Evolutionary conservation across 345 rosid genomes (phyloP), one percentile per base, ranked within the genome.

Genomic region (Boechera stricta): DNA sequence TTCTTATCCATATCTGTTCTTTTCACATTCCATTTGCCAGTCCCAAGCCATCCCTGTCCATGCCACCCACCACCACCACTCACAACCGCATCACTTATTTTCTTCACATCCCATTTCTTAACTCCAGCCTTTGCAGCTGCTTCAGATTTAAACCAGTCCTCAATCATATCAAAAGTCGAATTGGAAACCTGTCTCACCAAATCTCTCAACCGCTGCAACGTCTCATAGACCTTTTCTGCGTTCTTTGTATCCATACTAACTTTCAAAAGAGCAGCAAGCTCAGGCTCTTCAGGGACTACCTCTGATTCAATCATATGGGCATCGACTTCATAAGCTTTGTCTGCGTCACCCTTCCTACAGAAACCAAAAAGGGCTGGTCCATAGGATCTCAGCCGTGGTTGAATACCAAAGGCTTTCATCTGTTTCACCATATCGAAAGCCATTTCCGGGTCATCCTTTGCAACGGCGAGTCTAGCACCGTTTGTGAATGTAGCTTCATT

Each of bases 11-110:
- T 86, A 71, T 81, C 82, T 61, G 96, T 88, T 83, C 86, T 87
- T n/a, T 59, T 76, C 8, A 91, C 89, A 47, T 72, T 87, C 98
- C 99, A 95, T 41, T 72, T 66, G 7, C 99, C 98, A 24, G 53
- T 81, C 18, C 99, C 98, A 42, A 95, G 81, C 98, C 99, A 95
- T 65, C 99, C 98, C 60, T 85, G 88, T 42, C 99, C 98, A 71
- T 95, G 99, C 99, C 98, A 95, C 64, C 99, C 99, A 80, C 99
- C 99, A 66, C 99, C 99, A 64, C 96, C 90, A 44, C 67, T 86
- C 13, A 76, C 64, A 79, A 95, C 76, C 57, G 85, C 92, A 48
- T 92, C 88, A 80, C 36, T 86, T 72, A 95, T 73, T 58, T 73
- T 81, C 67, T 66, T 74, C 56, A 32, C 82, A 74, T 92, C 96